Percentiles rank a stretch among this genome's conserved stretches.
Conservation (phyloP, 495 filamentous ascomycete species). For the Penicillium antarcticum region DNA sequence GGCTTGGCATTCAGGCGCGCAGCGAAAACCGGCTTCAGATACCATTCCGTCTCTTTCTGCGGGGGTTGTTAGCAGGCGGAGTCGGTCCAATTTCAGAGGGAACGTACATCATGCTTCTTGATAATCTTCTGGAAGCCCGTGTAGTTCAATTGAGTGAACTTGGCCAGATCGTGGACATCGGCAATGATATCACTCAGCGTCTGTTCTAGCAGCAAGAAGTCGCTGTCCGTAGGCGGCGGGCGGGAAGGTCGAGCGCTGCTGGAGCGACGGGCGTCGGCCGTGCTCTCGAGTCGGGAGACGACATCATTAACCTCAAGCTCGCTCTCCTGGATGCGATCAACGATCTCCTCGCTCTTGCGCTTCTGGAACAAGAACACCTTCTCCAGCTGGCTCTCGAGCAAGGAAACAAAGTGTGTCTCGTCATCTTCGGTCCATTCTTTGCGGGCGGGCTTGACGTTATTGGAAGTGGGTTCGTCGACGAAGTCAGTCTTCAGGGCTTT, state of each 20-base stretch:
- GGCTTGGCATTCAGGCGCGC: slow-evolving; percentile 90
- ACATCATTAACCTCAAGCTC: slow-evolving; percentile 90
- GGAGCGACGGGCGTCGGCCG: slow-evolving; percentile 18
- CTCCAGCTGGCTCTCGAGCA: slow-evolving; percentile 88
- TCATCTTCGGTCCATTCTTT: slow-evolving; percentile 87
- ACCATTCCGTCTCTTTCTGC: slow-evolving; percentile 93
- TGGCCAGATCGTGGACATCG: slow-evolving; percentile 96
- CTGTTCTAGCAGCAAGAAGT: slow-evolving; percentile 91
- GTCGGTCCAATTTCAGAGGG: neutral
- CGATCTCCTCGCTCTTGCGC: slow-evolving; percentile 91
- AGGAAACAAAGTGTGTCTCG: slow-evolving; percentile 80
- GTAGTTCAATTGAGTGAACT: slow-evolving; percentile 98
- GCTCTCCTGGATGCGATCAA: slow-evolving; percentile 77
- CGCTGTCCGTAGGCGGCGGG: slow-evolving; percentile 67
- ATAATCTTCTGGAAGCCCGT: slow-evolving; percentile 99
- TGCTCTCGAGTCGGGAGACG: slow-evolving; percentile 61
- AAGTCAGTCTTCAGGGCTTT: slow-evolving; percentile 73
- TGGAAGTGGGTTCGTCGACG: slow-evolving; percentile 50
- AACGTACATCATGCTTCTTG: slow-evolving; percentile 95
- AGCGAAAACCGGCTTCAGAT: slow-evolving; percentile 90
- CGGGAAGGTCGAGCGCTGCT: slow-evolving; percentile 18
- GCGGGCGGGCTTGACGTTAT: slow-evolving; percentile 52
- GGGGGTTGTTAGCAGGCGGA: slow-evolving; percentile 11
- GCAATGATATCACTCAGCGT: slow-evolving; percentile 97
- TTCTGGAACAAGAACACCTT: slow-evolving; percentile 97